These are phyloP conservation scores for Phialocephala subalpina DNA, from an alignment of 2,329 filamentous ascomycete species.

Conservation along the genomic window DNA sequence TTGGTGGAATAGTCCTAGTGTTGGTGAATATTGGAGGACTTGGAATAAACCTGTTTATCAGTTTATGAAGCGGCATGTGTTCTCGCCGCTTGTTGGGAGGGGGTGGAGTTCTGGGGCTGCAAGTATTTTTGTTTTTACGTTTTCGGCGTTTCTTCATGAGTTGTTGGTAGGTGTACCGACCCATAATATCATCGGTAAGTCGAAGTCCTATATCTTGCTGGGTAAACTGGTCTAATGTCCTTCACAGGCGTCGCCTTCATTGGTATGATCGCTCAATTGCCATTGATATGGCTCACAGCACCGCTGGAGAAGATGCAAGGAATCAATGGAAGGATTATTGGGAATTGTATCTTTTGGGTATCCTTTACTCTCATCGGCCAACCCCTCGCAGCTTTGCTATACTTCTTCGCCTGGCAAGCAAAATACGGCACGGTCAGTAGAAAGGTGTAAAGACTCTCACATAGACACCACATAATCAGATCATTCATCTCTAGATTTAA, in stretches of 20 bases:
- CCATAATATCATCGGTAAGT: constrained; percentile 85
- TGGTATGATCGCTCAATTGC: constrained; percentile 93
- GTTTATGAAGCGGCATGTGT: constrained; percentile 96
- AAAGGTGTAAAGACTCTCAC: constrained; percentile 16
- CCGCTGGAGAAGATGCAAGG: constrained; percentile 81
- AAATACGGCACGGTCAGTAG: constrained; percentile 87
- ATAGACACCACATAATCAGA: background rate
- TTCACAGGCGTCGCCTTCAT: constrained; percentile 82
- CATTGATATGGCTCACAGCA: constrained; percentile 82
- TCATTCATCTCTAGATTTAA: constrained; percentile 6
- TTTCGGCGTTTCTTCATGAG: constrained; percentile 91
- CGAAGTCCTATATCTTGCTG: background rate
- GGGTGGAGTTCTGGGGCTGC: constrained; percentile 78
- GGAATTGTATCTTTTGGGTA: constrained; percentile 96
- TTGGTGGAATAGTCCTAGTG: constrained; percentile 94
- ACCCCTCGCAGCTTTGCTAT: constrained; percentile 88
- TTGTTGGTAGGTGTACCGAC: constrained; percentile 93
- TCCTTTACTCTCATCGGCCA: constrained; percentile 96
- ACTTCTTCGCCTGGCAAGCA: constrained; percentile 98
- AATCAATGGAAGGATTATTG: constrained; percentile 78
- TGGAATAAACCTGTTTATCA: constrained; percentile 99
- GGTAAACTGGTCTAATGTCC: constrained; percentile 27
- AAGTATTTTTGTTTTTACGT: constrained; percentile 83
- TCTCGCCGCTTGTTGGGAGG: constrained; percentile 84
- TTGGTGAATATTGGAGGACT: constrained; percentile 90